Conservation (phyloP, 2,329 filamentous ascomycete species). For the Trichoderma citrinoviride region DNA sequence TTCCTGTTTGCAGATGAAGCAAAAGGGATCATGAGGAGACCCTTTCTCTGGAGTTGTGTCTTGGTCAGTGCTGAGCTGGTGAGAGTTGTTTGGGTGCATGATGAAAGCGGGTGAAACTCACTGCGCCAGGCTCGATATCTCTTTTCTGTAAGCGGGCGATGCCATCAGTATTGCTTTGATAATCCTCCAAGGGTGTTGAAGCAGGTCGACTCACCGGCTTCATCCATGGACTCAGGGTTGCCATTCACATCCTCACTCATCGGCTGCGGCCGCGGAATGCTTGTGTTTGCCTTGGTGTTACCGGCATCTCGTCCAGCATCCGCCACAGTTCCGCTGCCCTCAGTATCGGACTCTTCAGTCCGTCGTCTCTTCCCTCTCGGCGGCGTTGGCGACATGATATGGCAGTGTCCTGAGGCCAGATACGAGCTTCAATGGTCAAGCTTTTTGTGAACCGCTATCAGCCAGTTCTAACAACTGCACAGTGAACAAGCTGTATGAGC, state of each 20-base stretch:
- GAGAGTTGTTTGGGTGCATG: background rate
- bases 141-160: background rate
- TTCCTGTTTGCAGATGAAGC: conserved; percentile 1
- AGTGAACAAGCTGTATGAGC: background rate
- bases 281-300: background rate
- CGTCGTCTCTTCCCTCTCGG: conserved; percentile 7
- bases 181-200: background rate
- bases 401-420: background rate
- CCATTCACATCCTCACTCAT: conserved; percentile 1
- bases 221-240: background rate
- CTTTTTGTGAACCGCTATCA: background rate
- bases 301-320: background rate
- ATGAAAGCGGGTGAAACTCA: background rate
- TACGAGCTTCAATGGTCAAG: background rate
- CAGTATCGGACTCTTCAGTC: conserved; percentile 7
- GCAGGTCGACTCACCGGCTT: background rate
- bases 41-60: background rate
- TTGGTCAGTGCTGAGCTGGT: background rate
- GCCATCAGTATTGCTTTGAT: background rate
- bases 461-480: background rate
- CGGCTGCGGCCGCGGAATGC: background rate
- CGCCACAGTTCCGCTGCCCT: background rate
- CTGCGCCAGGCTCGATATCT: conserved; percentile 19
- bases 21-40: conserved; percentile 8
- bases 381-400: background rate